Evolutionary conservation across 768 basidiomycete genomes (phyloP).

Genomic region (Leucosporidium creatinivorum): DNA sequence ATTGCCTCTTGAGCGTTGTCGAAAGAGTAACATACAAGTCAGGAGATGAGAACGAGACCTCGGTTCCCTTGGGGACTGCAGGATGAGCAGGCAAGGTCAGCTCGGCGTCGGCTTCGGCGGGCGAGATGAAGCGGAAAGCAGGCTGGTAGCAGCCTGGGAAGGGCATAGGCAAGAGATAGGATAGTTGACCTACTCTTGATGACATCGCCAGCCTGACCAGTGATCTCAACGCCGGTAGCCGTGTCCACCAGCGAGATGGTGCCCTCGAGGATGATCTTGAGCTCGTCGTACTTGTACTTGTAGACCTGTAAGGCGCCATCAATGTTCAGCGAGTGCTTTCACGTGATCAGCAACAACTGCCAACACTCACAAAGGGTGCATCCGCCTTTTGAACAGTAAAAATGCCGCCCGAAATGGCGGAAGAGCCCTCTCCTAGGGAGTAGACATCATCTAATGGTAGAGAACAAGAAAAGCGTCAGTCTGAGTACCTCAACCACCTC

Average conservation of each 20-base stretch:
- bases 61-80: background rate
- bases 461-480: no score
- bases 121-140: no score
- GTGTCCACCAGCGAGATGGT: background rate
- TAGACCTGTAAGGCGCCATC: background rate
- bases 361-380: no score
- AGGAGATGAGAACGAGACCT: background rate
- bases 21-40: background rate
- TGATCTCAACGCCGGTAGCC: slow-evolving; percentile 2
- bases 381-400: background rate
- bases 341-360: no score
- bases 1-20: background rate
- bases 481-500: no score
- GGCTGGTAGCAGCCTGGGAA: no score
- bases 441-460: slow-evolving; percentile 10
- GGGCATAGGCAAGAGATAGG: no score
- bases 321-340: no score
- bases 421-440: background rate
- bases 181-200: background rate
- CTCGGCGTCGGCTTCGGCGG: no score
- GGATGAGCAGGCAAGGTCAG: no score
- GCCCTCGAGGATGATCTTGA: slow-evolving; percentile 11
- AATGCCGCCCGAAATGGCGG: slow-evolving; percentile 5
- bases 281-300: slow-evolving; percentile 18
- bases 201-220: background rate